phyloP scores from a whole-genome alignment of 2,329 filamentous ascomycete genomes.

The Neofusicoccum cordaticola region DNA sequence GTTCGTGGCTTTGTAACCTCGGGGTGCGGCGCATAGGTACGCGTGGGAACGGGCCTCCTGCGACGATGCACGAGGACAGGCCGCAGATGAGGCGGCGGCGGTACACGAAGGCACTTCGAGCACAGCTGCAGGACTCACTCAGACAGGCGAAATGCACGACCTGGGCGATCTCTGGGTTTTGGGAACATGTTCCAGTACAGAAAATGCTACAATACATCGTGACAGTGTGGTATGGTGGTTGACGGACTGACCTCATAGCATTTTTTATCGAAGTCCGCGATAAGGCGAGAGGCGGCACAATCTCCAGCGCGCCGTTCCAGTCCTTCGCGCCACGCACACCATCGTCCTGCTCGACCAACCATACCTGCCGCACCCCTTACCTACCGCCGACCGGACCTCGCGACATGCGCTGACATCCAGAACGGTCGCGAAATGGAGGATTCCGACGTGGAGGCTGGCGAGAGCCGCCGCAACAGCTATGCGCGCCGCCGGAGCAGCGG shows the following conservation, averaged over 20 bases:
- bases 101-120: not conserved
- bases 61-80: not conserved
- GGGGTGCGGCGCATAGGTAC: not conserved
- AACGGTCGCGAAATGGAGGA: conserved; percentile 15
- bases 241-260: conserved; percentile 9
- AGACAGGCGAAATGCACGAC: no score
- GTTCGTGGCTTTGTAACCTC: not conserved
- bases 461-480: conserved; percentile 29
- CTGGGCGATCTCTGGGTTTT: no score
- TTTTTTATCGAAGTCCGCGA: not conserved
- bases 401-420: conserved; percentile 15
- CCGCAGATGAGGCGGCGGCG: not conserved
- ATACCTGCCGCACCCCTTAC: not conserved
- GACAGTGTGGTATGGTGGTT: not conserved
- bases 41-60: not conserved
- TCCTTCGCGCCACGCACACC: not conserved
- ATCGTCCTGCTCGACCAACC: not conserved
- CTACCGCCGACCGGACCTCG: not conserved
- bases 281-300: not conserved
- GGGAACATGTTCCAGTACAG: no score
- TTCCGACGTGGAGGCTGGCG: conserved; percentile 18
- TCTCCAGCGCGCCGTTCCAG: not conserved
- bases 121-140: not conserved
- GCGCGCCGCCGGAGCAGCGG: conserved; percentile 27
- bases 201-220: no score